Conservation (phyloP, 805 yeast genomes). For the Starmerella riodocensis region DNA sequence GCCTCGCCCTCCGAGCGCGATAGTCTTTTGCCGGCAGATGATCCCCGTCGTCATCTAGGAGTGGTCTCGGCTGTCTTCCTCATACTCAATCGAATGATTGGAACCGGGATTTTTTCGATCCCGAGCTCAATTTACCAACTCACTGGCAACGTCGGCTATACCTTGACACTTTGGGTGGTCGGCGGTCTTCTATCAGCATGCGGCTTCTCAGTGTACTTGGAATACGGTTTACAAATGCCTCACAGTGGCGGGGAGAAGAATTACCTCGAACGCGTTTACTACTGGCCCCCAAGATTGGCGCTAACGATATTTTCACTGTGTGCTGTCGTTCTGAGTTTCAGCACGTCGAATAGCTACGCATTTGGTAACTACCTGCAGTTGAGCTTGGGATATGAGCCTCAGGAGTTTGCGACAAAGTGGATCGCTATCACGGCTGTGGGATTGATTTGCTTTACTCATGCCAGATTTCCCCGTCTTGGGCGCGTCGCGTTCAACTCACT, state of each 20-base stretch:
- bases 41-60: conserved; percentile 23
- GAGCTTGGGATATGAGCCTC: conserved; percentile 31
- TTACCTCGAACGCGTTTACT: conserved; percentile 46
- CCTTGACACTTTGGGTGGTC: conserved; percentile 45
- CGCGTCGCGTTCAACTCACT: conserved; percentile 39
- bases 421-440: conserved; percentile 37
- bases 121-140: conserved; percentile 48
- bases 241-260: conserved; percentile 59
- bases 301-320: conserved; percentile 39
- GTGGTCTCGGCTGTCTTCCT: conserved; percentile 29
- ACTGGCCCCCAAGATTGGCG: conserved; percentile 40
- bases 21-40: too few species aligned
- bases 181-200: conserved; percentile 48
- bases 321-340: conserved; percentile 45
- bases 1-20: too few species aligned
- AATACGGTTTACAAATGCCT: conserved; percentile 53
- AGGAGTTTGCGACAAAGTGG: conserved; percentile 31
- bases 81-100: conserved; percentile 56
- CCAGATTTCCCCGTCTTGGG: conserved; percentile 38
- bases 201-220: conserved; percentile 46
- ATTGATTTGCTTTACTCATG: conserved; percentile 33
- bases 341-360: conserved; percentile 52
- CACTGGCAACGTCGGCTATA: conserved; percentile 47
- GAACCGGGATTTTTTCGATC: conserved; percentile 61
- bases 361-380: conserved; percentile 47